Percentiles rank a stretch among this genome's conserved stretches.
Conservation (phyloP, 768 basidiomycete genomes). For the Suillus plorans region DNA sequence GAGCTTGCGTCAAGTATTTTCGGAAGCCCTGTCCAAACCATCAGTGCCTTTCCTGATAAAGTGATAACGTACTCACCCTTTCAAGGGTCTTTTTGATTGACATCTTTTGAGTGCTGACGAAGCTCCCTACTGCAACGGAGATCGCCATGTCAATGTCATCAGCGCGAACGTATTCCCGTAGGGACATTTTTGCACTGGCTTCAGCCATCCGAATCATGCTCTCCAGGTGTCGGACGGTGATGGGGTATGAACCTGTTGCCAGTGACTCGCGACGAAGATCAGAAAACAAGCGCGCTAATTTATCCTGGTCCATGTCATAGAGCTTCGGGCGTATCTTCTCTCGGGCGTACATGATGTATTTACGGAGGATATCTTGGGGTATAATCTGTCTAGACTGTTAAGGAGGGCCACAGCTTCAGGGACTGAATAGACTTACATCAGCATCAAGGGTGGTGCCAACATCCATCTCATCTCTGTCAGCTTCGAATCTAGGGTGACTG, state of each 20-base stretch:
- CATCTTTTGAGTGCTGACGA: constrained; percentile 96
- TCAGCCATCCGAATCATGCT: constrained; percentile 99
- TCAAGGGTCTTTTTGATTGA: constrained; percentile 98
- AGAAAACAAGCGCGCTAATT: constrained; percentile 89
- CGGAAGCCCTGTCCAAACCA: constrained; percentile 73
- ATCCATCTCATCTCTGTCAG: constrained; percentile 86
- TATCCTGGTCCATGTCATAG: constrained; percentile 94
- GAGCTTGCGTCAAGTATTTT: constrained; percentile 94
- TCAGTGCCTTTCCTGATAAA: constrained; percentile 14
- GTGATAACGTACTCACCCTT: constrained; percentile 48
- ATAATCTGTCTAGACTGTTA: constrained; percentile 64
- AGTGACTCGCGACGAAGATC: constrained; percentile 95
- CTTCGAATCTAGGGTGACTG: constrained; percentile 91
- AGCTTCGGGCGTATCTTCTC: constrained; percentile 92
- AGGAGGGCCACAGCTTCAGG: constrained; percentile 9
- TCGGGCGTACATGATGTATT: constrained; percentile 98
- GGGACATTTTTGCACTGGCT: constrained; percentile 97
- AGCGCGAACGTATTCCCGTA: constrained; percentile 91
- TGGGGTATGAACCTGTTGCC: constrained; percentile 98
- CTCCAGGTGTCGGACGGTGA: constrained; percentile 96
- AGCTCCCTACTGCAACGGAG: constrained; percentile 91
- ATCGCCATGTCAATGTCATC: constrained; percentile 99
- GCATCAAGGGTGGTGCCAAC: constrained; percentile 88
- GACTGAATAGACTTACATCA: constrained; percentile 61
- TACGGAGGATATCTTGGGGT: constrained; percentile 92